Percentiles rank a stretch among this genome's conserved stretches.
Conservation (phyloP, 176 grass and related monocot species). For the Luzula sylvatica region DNA sequence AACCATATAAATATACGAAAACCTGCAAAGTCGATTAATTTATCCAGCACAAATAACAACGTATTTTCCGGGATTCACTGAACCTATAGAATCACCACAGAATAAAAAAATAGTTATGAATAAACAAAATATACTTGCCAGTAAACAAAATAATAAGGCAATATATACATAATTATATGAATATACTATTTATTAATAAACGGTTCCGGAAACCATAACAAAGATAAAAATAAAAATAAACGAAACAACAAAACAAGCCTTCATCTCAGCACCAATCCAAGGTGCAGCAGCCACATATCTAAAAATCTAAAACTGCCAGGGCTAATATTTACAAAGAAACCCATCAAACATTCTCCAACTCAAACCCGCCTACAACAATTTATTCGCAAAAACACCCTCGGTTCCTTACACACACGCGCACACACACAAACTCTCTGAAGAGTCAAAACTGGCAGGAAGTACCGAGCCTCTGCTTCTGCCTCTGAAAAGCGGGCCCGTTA, state of each 20-base stretch:
- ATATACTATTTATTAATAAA: conserved; percentile 23
- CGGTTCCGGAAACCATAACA: conserved; percentile 20
- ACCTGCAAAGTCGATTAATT: too few species aligned
- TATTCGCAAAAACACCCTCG: conserved; percentile 21
- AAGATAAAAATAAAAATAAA: conserved; percentile 7
- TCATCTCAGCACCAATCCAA: conserved; percentile 23
- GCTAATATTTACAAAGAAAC: conserved; percentile 30
- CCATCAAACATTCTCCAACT: background rate
- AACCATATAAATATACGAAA: too few species aligned
- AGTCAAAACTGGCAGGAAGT: conserved; percentile 93
- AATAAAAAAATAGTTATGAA: too few species aligned
- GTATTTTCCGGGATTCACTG: too few species aligned
- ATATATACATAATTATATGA: conserved; percentile 9
- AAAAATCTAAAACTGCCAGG: conserved; percentile 14
- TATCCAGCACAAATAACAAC: too few species aligned
- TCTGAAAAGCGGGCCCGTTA: conserved; percentile 21
- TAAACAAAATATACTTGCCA: too few species aligned
- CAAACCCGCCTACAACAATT: conserved; percentile 11
- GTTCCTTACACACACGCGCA: conserved; percentile 32
- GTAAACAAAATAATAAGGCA: background rate
- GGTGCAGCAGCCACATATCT: conserved; percentile 19
- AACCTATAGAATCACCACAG: too few species aligned
- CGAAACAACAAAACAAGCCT: conserved; percentile 17
- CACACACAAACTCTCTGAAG: conserved; percentile 7
- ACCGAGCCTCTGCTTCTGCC: conserved; percentile 63